These are phyloP conservation scores for Arabidopsis arenosa DNA, from an alignment of 345 rosid genomes.

Conservation along the genomic window DNA sequence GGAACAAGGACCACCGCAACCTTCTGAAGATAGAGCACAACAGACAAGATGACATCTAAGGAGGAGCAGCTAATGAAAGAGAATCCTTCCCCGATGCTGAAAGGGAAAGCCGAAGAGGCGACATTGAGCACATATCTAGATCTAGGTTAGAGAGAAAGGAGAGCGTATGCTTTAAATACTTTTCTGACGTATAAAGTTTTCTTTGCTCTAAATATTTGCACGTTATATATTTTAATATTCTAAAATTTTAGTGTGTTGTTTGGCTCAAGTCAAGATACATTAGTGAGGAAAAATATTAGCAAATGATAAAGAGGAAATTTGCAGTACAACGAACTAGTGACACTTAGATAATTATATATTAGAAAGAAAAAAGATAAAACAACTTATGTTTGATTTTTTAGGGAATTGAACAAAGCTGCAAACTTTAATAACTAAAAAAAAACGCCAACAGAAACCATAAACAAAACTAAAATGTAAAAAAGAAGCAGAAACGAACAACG, in stretches of 20 bases:
- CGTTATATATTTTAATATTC: not conserved
- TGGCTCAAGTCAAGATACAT: not conserved
- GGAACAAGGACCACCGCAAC: no score
- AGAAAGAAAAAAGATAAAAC: not conserved
- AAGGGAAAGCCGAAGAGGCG: no score
- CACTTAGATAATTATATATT: slow-evolving; percentile 5
- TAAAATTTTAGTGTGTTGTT: not conserved
- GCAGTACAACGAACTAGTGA: not conserved
- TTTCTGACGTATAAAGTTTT: no score
- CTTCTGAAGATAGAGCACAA: no score
- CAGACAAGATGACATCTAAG: no score
- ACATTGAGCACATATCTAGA: no score
- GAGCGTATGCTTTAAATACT: no score
- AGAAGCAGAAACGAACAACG: not conserved
- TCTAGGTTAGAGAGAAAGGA: no score
- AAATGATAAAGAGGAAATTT: not conserved
- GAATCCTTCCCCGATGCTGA: no score
- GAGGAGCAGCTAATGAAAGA: no score
- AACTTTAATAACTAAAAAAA: not conserved
- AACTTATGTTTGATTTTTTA: slow-evolving; percentile 21
- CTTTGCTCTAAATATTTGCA: not conserved
- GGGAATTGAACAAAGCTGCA: not conserved
- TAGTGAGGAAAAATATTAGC: not conserved
- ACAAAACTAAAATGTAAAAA: not conserved
- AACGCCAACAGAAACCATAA: not conserved